Evolutionary conservation across 2,329 filamentous ascomycete species (phyloP).

Genomic region (Cladosporium sp.): DNA sequence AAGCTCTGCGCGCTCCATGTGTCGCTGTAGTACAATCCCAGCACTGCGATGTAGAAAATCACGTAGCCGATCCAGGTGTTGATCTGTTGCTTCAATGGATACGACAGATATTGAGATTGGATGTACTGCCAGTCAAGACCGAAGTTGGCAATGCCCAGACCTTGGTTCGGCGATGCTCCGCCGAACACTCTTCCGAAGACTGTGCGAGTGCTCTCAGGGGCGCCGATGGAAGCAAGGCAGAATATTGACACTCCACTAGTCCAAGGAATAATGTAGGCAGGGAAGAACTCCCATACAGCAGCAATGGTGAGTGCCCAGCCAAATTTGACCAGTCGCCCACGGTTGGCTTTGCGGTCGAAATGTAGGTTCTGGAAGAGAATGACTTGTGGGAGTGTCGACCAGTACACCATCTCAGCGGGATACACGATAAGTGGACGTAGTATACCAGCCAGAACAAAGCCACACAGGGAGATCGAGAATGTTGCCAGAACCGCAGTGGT

Average conservation of each 20-base stretch:
- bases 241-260: conserved; percentile 58
- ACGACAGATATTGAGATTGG: conserved; percentile 54
- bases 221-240: conserved; percentile 56
- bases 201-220: conserved; percentile 49
- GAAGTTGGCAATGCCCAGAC: conserved; percentile 52
- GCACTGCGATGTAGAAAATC: conserved; percentile 55
- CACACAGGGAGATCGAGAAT: background rate
- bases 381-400: conserved; percentile 1
- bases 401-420: conserved; percentile 4
- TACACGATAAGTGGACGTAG: conserved; percentile 2
- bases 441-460: conserved; percentile 3
- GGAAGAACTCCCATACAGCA: conserved; percentile 53
- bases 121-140: conserved; percentile 60
- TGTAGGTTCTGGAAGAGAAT: conserved; percentile 4
- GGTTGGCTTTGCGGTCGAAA: conserved; percentile 3
- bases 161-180: conserved; percentile 56
- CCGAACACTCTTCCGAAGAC: conserved; percentile 55
- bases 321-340: background rate
- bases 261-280: conserved; percentile 59
- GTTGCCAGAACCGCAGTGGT: conserved; percentile 2
- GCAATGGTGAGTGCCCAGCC: conserved; percentile 2
- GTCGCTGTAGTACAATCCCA: conserved; percentile 56
- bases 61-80: conserved; percentile 52
- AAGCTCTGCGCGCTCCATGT: conserved; percentile 50
- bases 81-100: conserved; percentile 51